Percentiles rank a stretch among this genome's conserved stretches.
These are phyloP conservation scores for Nemania sp. DNA, from an alignment of 2,329 filamentous ascomycete species.

Conservation along the genomic window DNA sequence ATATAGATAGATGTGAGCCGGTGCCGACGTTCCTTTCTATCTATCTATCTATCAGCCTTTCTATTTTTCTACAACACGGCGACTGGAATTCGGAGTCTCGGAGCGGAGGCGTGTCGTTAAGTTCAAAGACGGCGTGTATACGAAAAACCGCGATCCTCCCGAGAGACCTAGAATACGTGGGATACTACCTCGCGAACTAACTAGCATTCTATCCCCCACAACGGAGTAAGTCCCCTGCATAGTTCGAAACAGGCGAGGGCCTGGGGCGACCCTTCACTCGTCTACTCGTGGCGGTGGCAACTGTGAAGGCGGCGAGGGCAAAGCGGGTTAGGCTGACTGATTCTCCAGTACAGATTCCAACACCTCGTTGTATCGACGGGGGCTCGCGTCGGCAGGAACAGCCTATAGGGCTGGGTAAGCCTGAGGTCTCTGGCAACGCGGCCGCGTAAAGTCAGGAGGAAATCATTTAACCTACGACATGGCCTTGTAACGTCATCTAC, in stretches of 20 bases:
- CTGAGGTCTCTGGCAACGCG: neutral
- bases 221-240: slow-evolving; percentile 15
- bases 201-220: slow-evolving; percentile 22
- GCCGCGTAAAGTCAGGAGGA: neutral
- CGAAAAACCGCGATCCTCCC: slow-evolving; percentile 1
- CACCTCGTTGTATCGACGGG: neutral
- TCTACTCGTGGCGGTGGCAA: slow-evolving; percentile 14
- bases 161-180: neutral
- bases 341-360: slow-evolving; percentile 10
- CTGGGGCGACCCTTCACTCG: slow-evolving; percentile 16
- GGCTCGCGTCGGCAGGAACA: neutral
- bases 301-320: neutral
- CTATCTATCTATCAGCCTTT: neutral
- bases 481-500: neutral
- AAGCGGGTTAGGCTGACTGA: slow-evolving; percentile 19
- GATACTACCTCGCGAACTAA: slow-evolving; percentile 4
- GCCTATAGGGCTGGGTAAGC: slow-evolving; percentile 15
- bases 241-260: slow-evolving; percentile 15
- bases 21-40: neutral
- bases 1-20: neutral
- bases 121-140: neutral
- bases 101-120: neutral
- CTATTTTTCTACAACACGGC: slow-evolving; percentile 13
- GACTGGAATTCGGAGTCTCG: neutral
- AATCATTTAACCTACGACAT: neutral